Evolutionary conservation across 2,329 filamentous ascomycete genomes (phyloP), one percentile per base, ranked within the genome.

Genomic region (Penicillium oxalicum): DNA sequence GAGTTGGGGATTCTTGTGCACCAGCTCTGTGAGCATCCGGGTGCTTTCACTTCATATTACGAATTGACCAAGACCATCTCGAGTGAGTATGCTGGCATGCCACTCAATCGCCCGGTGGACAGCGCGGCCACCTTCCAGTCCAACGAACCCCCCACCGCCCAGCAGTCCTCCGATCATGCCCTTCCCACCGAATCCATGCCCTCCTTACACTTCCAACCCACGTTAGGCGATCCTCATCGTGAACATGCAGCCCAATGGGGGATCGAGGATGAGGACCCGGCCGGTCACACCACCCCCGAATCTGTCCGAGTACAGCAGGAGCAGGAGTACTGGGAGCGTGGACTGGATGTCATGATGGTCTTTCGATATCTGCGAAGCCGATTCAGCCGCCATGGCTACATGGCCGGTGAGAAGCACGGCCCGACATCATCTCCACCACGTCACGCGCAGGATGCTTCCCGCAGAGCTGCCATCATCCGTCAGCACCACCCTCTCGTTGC

Each of bases 401-500:
- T 60, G 58, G 41, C 53, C 41, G 58, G 58, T 40, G 61, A 61
- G 53, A 57, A 66, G 5, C 65, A 74, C 18, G 55, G 68, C 11
- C 43, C 66, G 69, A 46, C 60, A 6, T 38, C 52, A 7, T 41
- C 57, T 5, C 54, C 64, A 5, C 54, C 64, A 0, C 73, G 66
- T 68, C 72, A 11, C 62, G 69, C 69, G 55, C 80, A 85, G 61
- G 86, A 89, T 55, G 75, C 80, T 8, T 83, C 86, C 1, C 86
- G 86, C 46, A 85, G 91, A 54, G 87, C 86, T 5, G 90, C 89
- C 11, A 81, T 91, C 40, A 90, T 96, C 45, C 81, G 89, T 33
- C 88, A 91, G 61, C 86, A 95, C 63, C 91, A 96, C 65, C 91
- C 91, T 3, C 81, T 96, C 43, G 83, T 95, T 28, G 83, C 83